A percentile compares a stretch with the other conserved stretches of the same genome.
These are phyloP conservation scores for Fusarium tjaetaba DNA, from an alignment of 2,329 filamentous ascomycete genomes.

Conservation along the genomic window DNA sequence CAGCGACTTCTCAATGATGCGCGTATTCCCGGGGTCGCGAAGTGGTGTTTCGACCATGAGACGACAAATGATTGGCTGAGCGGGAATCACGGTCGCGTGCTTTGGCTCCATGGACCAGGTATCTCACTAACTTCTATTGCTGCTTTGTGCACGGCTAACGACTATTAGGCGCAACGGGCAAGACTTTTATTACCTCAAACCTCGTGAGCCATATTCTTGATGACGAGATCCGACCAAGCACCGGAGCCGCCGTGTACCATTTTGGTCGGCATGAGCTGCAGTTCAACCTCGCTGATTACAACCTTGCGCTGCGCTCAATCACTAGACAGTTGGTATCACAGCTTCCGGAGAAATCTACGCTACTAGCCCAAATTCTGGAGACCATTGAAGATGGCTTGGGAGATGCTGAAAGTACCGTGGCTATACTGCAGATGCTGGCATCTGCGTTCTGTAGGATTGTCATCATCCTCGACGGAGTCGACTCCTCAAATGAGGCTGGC, in stretches of 20 bases:
- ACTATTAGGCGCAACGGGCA: neutral
- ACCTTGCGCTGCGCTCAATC: neutral
- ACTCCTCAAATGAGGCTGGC: neutral
- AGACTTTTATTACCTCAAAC: constrained; percentile 5
- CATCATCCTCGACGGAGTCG: neutral
- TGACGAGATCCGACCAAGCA: rapidly evolving
- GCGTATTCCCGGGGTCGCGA: neutral
- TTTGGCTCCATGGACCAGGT: constrained; percentile 16
- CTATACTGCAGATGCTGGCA: neutral
- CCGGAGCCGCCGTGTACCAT: neutral
- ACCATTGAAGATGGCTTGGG: neutral
- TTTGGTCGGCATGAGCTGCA: neutral
- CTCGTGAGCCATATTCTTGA: neutral
- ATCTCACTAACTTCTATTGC: rapidly evolving
- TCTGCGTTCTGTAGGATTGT: rapidly evolving
- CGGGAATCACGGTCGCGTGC: rapidly evolving
- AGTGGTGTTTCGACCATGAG: neutral
- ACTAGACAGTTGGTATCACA: neutral
- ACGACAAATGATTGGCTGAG: neutral
- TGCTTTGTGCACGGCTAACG: neutral
- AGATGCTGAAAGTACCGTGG: rapidly evolving
- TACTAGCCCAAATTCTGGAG: rapidly evolving
- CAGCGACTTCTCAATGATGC: neutral
- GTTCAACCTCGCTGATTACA: neutral
- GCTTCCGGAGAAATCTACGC: neutral